phyloP scores from a whole-genome alignment of 1,139 yeast genomes.

The Pichia inconspicua region DNA sequence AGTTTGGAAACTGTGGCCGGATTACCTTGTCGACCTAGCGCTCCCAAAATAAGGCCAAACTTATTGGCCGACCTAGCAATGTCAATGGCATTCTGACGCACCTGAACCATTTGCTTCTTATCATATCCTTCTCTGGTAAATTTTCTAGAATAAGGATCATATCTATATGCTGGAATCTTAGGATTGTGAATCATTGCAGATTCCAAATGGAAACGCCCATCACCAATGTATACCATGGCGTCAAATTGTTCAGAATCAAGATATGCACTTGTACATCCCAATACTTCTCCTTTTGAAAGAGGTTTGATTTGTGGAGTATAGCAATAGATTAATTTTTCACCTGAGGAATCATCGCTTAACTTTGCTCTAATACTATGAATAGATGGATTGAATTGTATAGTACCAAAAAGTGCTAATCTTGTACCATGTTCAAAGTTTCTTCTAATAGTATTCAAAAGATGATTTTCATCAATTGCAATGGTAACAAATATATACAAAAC shows the following conservation, averaged over 20 bases:
- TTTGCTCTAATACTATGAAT: constrained; percentile 69
- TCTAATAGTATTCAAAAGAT: constrained; percentile 66
- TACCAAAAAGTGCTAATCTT: constrained; percentile 77
- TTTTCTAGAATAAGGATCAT: constrained; percentile 89
- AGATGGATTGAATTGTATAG: constrained; percentile 94
- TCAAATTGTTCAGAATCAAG: constrained; percentile 53
- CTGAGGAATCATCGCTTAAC: constrained; percentile 39
- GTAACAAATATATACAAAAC: constrained; percentile 94
- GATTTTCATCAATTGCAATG: constrained; percentile 77
- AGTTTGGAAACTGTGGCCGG: constrained; percentile 63
- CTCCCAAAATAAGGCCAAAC: constrained; percentile 87
- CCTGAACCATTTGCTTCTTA: constrained; percentile 68
- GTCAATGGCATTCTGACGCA: constrained; percentile 66
- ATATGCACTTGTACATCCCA: constrained; percentile 92
- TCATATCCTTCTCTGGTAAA: constrained; percentile 86
- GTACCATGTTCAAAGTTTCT: constrained; percentile 59
- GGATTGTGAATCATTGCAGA: constrained; percentile 98
- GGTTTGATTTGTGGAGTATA: constrained; percentile 91
- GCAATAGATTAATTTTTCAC: constrained; percentile 45
- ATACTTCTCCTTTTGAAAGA: constrained; percentile 87
- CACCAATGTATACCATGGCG: constrained; percentile 90
- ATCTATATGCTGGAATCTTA: constrained; percentile 79
- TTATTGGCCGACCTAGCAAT: constrained; percentile 54
- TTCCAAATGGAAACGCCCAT: constrained; percentile 92
- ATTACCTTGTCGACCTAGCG: constrained; percentile 93